phyloP scores from a whole-genome alignment of 2,329 filamentous ascomycete species.

The Phoma sp. region DNA sequence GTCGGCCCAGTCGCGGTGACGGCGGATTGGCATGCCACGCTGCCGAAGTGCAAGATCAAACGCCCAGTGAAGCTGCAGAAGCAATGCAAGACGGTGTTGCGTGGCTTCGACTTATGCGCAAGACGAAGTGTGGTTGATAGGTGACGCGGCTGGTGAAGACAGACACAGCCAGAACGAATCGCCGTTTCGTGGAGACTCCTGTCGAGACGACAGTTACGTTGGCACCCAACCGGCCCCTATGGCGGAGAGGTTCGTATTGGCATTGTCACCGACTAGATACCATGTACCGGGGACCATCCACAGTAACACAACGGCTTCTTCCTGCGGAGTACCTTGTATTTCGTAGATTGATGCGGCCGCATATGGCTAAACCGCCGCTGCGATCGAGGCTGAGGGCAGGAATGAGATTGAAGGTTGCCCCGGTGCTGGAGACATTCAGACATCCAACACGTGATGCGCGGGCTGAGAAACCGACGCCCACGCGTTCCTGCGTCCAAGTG shows the following conservation, averaged over 20 bases:
- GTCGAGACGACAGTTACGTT: background rate
- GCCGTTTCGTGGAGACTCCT: background rate
- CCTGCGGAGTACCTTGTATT: conserved; percentile 12
- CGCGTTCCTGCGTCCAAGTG: conserved; percentile 12
- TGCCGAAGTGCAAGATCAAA: background rate
- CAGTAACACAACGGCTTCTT: conserved; percentile 1
- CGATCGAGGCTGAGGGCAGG: conserved; percentile 10
- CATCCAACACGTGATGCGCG: conserved; percentile 2
- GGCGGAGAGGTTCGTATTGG: conserved; percentile 2
- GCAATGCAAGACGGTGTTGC: conserved; percentile 6
- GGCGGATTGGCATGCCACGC: background rate
- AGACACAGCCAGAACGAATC: conserved; percentile 1
- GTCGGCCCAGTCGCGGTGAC: background rate
- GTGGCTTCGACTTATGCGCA: conserved; percentile 3
- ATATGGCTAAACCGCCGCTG: conserved; percentile 17
- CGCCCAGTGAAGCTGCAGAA: conserved; percentile 1
- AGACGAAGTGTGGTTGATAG: background rate
- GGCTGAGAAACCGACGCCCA: conserved; percentile 2
- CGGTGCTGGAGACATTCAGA: conserved; percentile 2
- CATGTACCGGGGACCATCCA: conserved; percentile 1
- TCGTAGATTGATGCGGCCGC: conserved; percentile 24
- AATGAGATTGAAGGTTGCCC: conserved; percentile 16
- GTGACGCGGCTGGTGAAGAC: conserved; percentile 2
- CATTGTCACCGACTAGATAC: conserved; percentile 8
- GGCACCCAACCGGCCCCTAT: background rate